Evolutionary conservation across 164 flowering plant species (phyloP).

Genomic region (Sextonia rubra): DNA sequence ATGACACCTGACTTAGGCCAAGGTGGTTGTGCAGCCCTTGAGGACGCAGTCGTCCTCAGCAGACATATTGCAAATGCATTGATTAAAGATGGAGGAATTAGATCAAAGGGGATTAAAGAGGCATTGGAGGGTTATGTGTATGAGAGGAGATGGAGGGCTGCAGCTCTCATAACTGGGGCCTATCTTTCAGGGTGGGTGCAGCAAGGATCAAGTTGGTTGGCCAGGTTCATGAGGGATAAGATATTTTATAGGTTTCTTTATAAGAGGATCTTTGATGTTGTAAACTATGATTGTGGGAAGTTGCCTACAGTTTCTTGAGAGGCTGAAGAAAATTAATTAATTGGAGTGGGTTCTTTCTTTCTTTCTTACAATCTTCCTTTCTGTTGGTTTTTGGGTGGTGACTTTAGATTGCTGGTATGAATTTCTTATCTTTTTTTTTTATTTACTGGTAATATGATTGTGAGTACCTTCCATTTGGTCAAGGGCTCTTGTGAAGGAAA

Average conservation of each 20-base stretch:
- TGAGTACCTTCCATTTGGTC: too few relatives aligned
- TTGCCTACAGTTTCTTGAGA: slow-evolving; percentile 5
- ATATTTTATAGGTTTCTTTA: slow-evolving; percentile 6
- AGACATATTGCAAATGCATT: slow-evolving; percentile 27
- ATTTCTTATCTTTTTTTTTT: neutral
- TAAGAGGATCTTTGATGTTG: neutral
- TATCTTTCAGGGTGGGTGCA: slow-evolving; percentile 12
- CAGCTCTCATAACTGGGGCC: slow-evolving; percentile 12
- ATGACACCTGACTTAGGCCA: slow-evolving; percentile 50
- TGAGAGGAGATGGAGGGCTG: slow-evolving; percentile 16
- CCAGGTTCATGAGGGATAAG: slow-evolving; percentile 2
- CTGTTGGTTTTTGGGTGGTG: too few relatives aligned
- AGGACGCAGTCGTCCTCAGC: slow-evolving; percentile 40
- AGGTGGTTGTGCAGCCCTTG: slow-evolving; percentile 39
- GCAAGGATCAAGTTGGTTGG: slow-evolving; percentile 7
- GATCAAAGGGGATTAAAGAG: neutral
- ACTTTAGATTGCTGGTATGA: too few relatives aligned
- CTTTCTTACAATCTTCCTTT: too few relatives aligned
- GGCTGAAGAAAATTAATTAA: neutral
- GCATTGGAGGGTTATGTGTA: slow-evolving; percentile 14
- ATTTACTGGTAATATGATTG: too few relatives aligned
- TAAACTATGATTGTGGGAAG: slow-evolving; percentile 12
- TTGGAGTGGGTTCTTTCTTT: neutral
- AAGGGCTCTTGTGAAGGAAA: too few relatives aligned
- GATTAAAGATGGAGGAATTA: slow-evolving; percentile 1